These are phyloP conservation scores for Durio zibethinus DNA, from an alignment of 345 rosid species.

Conservation along the genomic window DNA sequence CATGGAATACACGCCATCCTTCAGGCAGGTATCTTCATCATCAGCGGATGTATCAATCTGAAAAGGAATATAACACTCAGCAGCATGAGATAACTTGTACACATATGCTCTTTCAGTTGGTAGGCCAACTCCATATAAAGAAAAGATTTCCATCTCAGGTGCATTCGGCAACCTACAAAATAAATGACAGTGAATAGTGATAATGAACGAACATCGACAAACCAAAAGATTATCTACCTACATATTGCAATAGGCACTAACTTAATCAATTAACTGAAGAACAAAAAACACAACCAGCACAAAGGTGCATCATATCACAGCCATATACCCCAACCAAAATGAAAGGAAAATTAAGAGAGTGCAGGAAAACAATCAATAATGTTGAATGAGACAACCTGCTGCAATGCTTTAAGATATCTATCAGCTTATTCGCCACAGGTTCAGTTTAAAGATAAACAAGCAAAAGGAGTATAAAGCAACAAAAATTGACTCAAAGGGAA, in stretches of 20 bases:
- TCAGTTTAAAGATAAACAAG: not conserved
- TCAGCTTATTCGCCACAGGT: not conserved
- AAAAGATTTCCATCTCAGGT: constrained; percentile 83
- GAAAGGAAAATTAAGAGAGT: not conserved
- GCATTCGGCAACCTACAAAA: constrained; percentile 78
- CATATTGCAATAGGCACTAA: not conserved
- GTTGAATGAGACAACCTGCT: not conserved
- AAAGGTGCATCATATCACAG: not conserved
- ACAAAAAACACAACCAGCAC: not conserved
- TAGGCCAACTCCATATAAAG: constrained; percentile 86
- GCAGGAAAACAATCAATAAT: not conserved
- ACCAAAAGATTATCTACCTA: not conserved
- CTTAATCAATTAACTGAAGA: not conserved
- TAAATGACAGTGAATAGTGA: constrained; percentile 14
- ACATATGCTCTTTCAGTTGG: constrained; percentile 89
- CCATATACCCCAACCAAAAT: not conserved
- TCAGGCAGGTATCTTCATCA: constrained; percentile 64
- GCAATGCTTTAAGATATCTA: not conserved
- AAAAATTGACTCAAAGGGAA: not conserved
- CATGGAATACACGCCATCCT: constrained; percentile 75
- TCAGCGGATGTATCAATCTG: constrained; percentile 72
- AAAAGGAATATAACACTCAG: constrained; percentile 84
- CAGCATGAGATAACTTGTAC: constrained; percentile 59
- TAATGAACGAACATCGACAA: not conserved
- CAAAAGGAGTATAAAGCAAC: not conserved